A percentile compares a stretch with the other conserved stretches of the same genome.
phyloP scores from a whole-genome alignment of 805 yeast species.

The Wickerhamomyces pijperi region DNA sequence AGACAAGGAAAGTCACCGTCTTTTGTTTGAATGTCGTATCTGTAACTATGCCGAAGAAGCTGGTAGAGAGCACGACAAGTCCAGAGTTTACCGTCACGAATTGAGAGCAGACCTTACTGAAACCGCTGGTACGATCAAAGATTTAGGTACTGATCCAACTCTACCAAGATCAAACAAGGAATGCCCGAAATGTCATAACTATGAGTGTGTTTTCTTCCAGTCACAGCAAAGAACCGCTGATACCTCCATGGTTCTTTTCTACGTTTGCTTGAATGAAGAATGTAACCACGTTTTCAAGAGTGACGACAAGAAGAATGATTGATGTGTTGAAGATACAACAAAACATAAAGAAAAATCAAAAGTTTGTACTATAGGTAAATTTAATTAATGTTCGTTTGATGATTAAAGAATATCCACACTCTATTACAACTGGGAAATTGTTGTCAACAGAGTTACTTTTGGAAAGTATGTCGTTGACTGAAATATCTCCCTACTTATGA shows the following conservation, averaged over 20 bases:
- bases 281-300: slow-evolving; percentile 60
- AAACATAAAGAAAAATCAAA: too few relatives aligned
- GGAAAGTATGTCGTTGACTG: too few relatives aligned
- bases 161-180: slow-evolving; percentile 90
- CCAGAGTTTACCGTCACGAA: slow-evolving; percentile 87
- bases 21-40: slow-evolving; percentile 87
- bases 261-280: slow-evolving; percentile 59
- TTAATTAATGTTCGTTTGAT: not conserved
- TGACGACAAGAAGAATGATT: slow-evolving; percentile 1
- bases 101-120: slow-evolving; percentile 85
- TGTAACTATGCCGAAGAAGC: slow-evolving; percentile 92
- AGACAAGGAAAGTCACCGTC: slow-evolving; percentile 60
- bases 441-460: too few relatives aligned
- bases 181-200: slow-evolving; percentile 81
- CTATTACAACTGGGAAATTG: too few relatives aligned
- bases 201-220: slow-evolving; percentile 93
- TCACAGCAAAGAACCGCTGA: slow-evolving; percentile 92
- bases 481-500: too few relatives aligned
- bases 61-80: slow-evolving; percentile 32
- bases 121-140: slow-evolving; percentile 95
- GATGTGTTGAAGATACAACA: too few relatives aligned
- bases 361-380: not conserved
- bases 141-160: slow-evolving; percentile 94
- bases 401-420: too few relatives aligned
- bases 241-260: slow-evolving; percentile 89